Base-by-base conservation (phyloP, 2,329 filamentous ascomycete species). In the Emergomyces africanus region DNA sequence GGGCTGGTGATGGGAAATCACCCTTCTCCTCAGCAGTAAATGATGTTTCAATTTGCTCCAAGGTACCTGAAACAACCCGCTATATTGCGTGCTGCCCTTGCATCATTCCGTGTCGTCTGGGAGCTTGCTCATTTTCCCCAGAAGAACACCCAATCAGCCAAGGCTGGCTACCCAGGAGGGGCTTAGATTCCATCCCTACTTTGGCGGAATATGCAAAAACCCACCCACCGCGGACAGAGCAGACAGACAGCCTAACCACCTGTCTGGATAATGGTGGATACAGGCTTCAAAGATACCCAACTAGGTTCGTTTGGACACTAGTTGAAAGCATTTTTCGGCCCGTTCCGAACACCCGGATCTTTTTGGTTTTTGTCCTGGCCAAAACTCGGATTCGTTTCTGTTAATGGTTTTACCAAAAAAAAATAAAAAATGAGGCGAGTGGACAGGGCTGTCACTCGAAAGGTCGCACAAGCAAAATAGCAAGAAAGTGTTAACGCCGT, bases 331-430 rank as follows among this genome's bases (percentile, higher is more conserved):
- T 61, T 61, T 59, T 61, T 63, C 60, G 56, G 42, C 59, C 59
- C 41, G 60, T 25, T 44, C 55, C 55, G 59, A 58, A 39, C n/a
- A 48, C 41, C 49, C 57, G 53, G 53, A 54, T 53, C 55, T 41
- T 42, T 30, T 55, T 46, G 25, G 12, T 42, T 30, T 55, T 46
- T 46, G 12, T 23, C 12, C 23, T 53, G 30, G 20, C 4, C 53
- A 55, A 42, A 44, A 44, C 25, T 20, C 37, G 20, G 50, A 25
- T 41, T 58, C 48, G 49, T 42, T 58, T 60, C 60, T 73, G 71
- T 59, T 65, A 71, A 15, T 44, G 1, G 14, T 33, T 55, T 55
- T 41, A 33, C 30, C 6, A 30, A 12, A 2, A 30, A 20, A 20
- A 44, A 44, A 23, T 15, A 57, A 49, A 57, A 57, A 57, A 57